Base-by-base conservation (phyloP, 805 yeast genomes). In the Pachysolen tannophilus region DNA sequence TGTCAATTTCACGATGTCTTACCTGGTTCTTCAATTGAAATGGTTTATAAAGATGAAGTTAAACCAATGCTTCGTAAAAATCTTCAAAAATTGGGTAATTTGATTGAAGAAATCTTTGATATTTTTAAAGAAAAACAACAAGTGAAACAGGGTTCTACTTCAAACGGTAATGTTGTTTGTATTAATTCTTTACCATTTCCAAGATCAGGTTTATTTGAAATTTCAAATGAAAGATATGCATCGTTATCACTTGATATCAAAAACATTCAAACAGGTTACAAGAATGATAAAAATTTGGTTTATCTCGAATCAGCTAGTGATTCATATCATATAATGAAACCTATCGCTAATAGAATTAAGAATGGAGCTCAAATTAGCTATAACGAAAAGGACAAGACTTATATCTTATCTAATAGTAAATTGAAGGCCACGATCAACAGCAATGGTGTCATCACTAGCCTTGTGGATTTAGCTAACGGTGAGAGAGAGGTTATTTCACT, bases 1-100 rank as follows among this genome's bases (percentile, higher is more conserved):
- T 87, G 95, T 53, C 97, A 90, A 55, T 90, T 90, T 63, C 98
- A 90, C 56, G 98, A 90, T 61, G 97, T 90, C n/a, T 67, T 92
- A 34, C 98, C 98, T 2, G 98, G 98, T 3, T 81, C 94, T 5
- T 85, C 95, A 58, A 90, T 90, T 49, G 95, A 86, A 43, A 75
- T 85, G 77, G 96, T 92, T 10, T 90, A 92, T 52, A 77, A 73
- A 32, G 87, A 86, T 47, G 92, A 82, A 48, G 97, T 90, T 8
- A 73, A 78, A 51, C 88, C 90, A 21, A 78, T 84, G 73, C 68
- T 88, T 47, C 64, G 62, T 5, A 59, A 66, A 11, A 81, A 79
- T 17, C 61, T 81, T 39, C 58, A 63, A 14, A 60, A 62, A 16
- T 78, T 80, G 27, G 66, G 70, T 27, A 46, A 58, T 5, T 62